Conservation (phyloP, 2,329 filamentous ascomycete genomes). For the Trichoderma atroviride region DNA sequence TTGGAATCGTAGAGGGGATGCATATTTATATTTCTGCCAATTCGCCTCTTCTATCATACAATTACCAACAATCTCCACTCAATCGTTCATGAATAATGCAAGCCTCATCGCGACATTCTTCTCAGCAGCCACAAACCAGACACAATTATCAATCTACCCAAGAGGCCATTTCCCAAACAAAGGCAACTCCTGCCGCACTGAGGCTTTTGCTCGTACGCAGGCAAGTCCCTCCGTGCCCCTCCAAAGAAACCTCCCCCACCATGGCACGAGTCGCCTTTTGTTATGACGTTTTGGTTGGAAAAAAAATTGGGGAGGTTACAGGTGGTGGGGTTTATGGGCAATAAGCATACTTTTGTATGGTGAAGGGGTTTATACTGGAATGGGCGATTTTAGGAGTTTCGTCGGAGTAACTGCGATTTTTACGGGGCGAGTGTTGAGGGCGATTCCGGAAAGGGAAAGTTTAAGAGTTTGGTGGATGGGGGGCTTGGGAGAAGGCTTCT, state of each 20-base stretch:
- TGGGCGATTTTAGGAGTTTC: constrained; percentile 3
- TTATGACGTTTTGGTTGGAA: constrained; percentile 6
- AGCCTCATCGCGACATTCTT: neutral
- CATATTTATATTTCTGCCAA: neutral
- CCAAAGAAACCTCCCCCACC: constrained; percentile 12
- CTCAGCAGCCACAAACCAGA: neutral
- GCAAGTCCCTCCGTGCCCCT: constrained; percentile 22
- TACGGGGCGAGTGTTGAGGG: neutral
- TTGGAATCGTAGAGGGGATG: neutral
- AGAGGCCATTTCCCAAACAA: neutral
- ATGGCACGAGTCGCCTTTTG: neutral
- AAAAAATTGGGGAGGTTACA: neutral
- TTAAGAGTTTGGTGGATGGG: neutral
- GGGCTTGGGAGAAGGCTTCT: no score
- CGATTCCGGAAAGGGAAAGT: neutral
- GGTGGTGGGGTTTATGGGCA: neutral
- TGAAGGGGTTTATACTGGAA: neutral
- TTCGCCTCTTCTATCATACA: neutral
- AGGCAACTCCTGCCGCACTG: constrained; percentile 20
- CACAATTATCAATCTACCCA: neutral
- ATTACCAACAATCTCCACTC: neutral
- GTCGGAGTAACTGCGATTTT: constrained; percentile 1
- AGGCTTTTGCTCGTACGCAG: constrained; percentile 12
- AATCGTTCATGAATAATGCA: neutral
- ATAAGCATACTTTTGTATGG: constrained; percentile 8